Evolutionary conservation across 1,139 yeast species (phyloP), one percentile per base, ranked within the genome.

Genomic region (Magnusiomyces paraingens): DNA sequence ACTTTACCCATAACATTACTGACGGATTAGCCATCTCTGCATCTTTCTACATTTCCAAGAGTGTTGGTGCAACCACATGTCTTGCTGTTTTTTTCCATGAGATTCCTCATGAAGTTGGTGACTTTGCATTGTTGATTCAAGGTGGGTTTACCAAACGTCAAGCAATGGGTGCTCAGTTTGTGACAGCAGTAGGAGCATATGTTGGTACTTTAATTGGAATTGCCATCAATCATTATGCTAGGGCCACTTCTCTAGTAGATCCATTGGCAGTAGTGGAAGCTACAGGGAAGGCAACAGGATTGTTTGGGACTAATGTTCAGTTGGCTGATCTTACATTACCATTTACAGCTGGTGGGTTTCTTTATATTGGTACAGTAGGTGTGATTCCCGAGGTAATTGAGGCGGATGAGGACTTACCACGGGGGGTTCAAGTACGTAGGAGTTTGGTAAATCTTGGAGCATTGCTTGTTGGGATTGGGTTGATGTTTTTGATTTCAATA

Each of bases 41-140:
- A 0, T 77, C 88, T 8, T 84, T 84, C 64, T 80, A 80, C 66
- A 76, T 76, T 49, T 74, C 82, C 52, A 74, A 76, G 53, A 70
- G 68, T 49, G 80, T 79, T 15, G 90, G 90, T 1, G 79, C 83
- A 21, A 75, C 84, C 3, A 82, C 88, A 1, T 78, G 84, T 36
- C 69, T 83, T 38, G 86, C 88, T 1, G 82, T 84, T 40, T 75
- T 83, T 59, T 77, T 82, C 68, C 91, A 84, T 65, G 90, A 84
- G 66, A 78, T 84, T 50, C 91, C 91, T 10, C 90, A 84, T 64
- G 87, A 83, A 62, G 77, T 84, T 55, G 88, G 89, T 51, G 91
- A 84, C 63, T 83, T 82, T 68, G 88, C 88, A 0, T 69, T 84
- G 40, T 69, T 83, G 56, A 73, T 83, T 54, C 82, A 82, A 60